Percentiles rank a stretch among this genome's conserved stretches.
Evolutionary conservation across 345 rosid species (phyloP).

Genomic region (Clausena lansium): DNA sequence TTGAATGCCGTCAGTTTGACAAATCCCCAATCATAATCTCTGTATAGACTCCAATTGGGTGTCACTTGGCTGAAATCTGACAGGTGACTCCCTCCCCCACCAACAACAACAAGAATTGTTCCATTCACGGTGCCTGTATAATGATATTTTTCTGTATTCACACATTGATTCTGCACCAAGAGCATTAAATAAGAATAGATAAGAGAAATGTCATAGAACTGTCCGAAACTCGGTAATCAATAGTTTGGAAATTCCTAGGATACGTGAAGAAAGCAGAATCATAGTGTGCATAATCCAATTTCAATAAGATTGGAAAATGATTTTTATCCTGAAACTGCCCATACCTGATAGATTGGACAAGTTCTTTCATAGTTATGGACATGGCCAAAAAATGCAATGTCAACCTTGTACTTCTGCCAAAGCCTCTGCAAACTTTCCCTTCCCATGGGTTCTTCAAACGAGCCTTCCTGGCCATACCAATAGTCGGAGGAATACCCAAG

Average conservation of each 20-base stretch:
- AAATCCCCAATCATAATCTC: conserved; percentile 76
- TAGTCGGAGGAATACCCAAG: conserved; percentile 63
- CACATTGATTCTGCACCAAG: conserved; percentile 64
- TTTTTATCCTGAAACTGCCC: not conserved
- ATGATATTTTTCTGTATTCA: conserved; percentile 45
- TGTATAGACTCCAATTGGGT: conserved; percentile 71
- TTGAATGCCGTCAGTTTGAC: conserved; percentile 77
- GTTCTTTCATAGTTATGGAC: conserved; percentile 73
- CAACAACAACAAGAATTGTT: conserved; percentile 87
- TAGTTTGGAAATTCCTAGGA: not conserved
- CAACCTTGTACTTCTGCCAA: conserved; percentile 84
- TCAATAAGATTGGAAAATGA: not conserved
- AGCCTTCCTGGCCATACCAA: conserved; percentile 53
- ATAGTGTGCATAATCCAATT: not conserved
- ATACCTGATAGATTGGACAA: conserved; percentile 74
- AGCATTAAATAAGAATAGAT: not conserved
- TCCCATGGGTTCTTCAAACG: conserved; percentile 61
- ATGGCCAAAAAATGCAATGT: conserved; percentile 69
- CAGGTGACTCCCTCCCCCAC: conserved; percentile 81
- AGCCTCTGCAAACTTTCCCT: conserved; percentile 65
- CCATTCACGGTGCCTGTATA: conserved; percentile 68
- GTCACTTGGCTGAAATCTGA: conserved; percentile 45
- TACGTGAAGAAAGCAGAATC: not conserved
- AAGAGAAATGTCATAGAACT: not conserved
- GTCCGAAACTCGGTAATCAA: not conserved